Evolutionary conservation across 352 stramenopile genomes (phyloP).

Genomic region (Peronospora destructor): DNA sequence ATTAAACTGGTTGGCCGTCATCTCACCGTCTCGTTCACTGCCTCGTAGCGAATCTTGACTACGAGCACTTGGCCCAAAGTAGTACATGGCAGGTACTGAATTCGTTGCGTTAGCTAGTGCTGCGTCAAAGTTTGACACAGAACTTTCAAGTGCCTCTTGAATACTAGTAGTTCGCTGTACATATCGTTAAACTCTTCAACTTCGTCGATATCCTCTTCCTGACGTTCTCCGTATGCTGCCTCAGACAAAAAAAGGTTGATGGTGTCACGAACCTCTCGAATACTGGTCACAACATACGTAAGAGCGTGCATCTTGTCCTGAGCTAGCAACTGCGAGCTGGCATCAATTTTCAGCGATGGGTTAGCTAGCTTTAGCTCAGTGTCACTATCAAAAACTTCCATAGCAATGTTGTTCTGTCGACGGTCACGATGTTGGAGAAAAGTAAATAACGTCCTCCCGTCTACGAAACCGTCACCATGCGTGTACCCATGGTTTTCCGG

Average conservation of each 20-base stretch:
- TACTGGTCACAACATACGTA: slow-evolving; percentile 54
- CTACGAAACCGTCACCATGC: slow-evolving; percentile 55
- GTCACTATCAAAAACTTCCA: slow-evolving; percentile 25
- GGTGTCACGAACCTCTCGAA: slow-evolving; percentile 56
- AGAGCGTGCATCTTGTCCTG: slow-evolving; percentile 51
- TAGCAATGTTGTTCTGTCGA: slow-evolving; percentile 30
- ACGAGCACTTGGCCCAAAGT: slow-evolving; percentile 21
- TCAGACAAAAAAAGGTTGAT: slow-evolving; percentile 65
- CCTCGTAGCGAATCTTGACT: slow-evolving; percentile 18
- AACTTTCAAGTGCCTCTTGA: slow-evolving; percentile 45
- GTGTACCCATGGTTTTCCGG: slow-evolving; percentile 48
- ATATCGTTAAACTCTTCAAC: slow-evolving; percentile 41
- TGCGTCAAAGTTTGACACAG: slow-evolving; percentile 44
- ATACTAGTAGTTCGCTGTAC: slow-evolving; percentile 51
- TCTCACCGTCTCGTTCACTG: slow-evolving; percentile 21
- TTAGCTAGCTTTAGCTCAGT: slow-evolving; percentile 20
- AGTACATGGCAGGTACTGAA: slow-evolving; percentile 30
- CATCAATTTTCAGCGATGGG: slow-evolving; percentile 10
- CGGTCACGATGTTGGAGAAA: slow-evolving; percentile 34
- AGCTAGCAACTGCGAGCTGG: slow-evolving; percentile 16
- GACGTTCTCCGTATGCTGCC: slow-evolving; percentile 25
- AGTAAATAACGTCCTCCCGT: slow-evolving; percentile 56
- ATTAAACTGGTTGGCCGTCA: slow-evolving; percentile 48
- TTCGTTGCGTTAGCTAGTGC: slow-evolving; percentile 40
- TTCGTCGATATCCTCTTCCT: slow-evolving; percentile 29